A percentile compares a stretch with the other conserved stretches of the same genome.
phyloP scores from a whole-genome alignment of 2,329 filamentous ascomycete species.

The Malbranchea zuffiana region DNA sequence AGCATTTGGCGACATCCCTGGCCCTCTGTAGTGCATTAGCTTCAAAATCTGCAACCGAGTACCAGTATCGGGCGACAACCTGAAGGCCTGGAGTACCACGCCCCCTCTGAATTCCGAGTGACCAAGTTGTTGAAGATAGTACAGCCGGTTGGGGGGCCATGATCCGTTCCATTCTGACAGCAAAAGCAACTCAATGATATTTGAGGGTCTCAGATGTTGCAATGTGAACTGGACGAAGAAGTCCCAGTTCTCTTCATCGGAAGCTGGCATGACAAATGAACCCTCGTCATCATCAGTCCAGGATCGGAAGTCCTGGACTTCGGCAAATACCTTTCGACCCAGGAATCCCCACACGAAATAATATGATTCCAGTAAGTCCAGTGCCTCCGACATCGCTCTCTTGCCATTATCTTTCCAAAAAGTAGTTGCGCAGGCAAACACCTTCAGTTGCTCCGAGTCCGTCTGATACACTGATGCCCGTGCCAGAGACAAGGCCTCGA shows the following conservation, averaged over 20 bases:
- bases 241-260: not conserved
- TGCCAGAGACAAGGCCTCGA: slow-evolving; percentile 4
- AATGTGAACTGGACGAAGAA: not conserved
- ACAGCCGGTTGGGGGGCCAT: not conserved
- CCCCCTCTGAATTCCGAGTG: not conserved
- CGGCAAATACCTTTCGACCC: slow-evolving; percentile 5
- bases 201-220: slow-evolving; percentile 7
- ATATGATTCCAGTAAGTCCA: slow-evolving; percentile 7
- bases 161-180: not conserved
- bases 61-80: not conserved
- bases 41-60: too few relatives aligned
- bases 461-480: slow-evolving; percentile 1
- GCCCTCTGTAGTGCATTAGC: not conserved
- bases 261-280: not conserved
- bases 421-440: slow-evolving; percentile 4
- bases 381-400: slow-evolving; percentile 1
- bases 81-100: not conserved
- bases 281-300: slow-evolving; percentile 2
- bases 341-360: slow-evolving; percentile 9
- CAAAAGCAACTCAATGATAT: slow-evolving; percentile 3
- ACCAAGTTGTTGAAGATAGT: slow-evolving; percentile 1
- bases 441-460: slow-evolving; percentile 2
- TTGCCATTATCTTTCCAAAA: slow-evolving; percentile 1
- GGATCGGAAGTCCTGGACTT: slow-evolving; percentile 3
- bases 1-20: slow-evolving; percentile 1